Evolutionary conservation across 2,329 filamentous ascomycete genomes (phyloP).

Genomic region (Arachnopeziza araneosa): DNA sequence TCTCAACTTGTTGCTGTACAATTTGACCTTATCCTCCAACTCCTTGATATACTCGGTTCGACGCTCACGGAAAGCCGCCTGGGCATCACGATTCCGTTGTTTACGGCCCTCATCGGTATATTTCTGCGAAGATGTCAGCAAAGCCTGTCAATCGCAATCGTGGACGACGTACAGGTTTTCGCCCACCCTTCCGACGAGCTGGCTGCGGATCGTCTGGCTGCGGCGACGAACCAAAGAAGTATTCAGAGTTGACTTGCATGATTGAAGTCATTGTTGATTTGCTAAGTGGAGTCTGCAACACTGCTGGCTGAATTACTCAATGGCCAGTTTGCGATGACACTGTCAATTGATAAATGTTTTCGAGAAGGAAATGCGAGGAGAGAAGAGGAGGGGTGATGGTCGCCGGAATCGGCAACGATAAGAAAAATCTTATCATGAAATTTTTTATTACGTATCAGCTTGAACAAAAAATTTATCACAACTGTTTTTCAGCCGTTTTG

Average conservation of each 20-base stretch:
- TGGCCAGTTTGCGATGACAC: not conserved
- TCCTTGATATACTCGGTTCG: conserved; percentile 98
- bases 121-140: not conserved
- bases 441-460: not conserved
- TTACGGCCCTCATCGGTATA: conserved; percentile 83
- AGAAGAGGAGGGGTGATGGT: not conserved
- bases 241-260: not conserved
- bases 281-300: not conserved
- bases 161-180: conserved; percentile 14
- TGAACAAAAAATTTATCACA: not conserved
- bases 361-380: not conserved
- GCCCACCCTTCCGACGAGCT: conserved; percentile 7
- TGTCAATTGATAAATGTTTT: not conserved
- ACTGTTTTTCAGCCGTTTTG: not conserved
- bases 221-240: not conserved
- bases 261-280: not conserved
- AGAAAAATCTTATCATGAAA: not conserved
- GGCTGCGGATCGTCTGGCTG: not conserved
- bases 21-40: conserved; percentile 89
- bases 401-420: not conserved
- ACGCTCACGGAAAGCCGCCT: conserved; percentile 91
- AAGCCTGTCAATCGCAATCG: not conserved
- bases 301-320: not conserved
- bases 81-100: conserved; percentile 90
- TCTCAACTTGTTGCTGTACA: conserved; percentile 86